Conservation (phyloP, 495 filamentous ascomycete genomes). For the Aspergillus sclerotiicarbonarius region DNA sequence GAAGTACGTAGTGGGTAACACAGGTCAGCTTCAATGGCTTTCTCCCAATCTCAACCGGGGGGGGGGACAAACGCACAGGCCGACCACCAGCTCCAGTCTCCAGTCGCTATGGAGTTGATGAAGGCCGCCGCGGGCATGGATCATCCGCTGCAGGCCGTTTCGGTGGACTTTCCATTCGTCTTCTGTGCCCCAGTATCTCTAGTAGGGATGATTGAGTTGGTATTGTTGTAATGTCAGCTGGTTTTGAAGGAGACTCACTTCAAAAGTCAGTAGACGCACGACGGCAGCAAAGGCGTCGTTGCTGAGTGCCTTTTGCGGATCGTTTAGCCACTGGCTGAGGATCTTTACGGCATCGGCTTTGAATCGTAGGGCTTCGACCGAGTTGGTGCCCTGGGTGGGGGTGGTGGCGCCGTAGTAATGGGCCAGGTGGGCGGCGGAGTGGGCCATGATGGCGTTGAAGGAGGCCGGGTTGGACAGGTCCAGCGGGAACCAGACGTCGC, state of each 20-base stretch:
- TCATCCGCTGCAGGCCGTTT: constrained; percentile 28
- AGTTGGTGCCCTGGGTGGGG: constrained; percentile 16
- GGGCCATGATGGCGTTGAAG: constrained; percentile 27
- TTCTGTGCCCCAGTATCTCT: constrained; percentile 34
- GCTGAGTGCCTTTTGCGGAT: constrained; percentile 25
- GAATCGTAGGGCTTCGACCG: constrained; percentile 23
- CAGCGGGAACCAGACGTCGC: constrained; percentile 33
- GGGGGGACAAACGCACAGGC: constrained; percentile 20
- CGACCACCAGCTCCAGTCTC: constrained; percentile 28
- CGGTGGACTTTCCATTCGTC: constrained; percentile 29
- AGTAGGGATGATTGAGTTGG: not conserved
- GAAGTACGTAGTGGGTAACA: no score
- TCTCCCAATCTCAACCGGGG: no score
- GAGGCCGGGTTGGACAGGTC: constrained; percentile 31
- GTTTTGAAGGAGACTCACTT: no score
- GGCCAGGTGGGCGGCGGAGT: constrained; percentile 26
- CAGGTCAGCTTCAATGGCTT: constrained; percentile 2
- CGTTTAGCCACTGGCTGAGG: constrained; percentile 22
- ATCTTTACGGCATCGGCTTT: constrained; percentile 27
- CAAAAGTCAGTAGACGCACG: constrained; percentile 29
- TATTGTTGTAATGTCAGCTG: no score
- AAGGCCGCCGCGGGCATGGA: constrained; percentile 27
- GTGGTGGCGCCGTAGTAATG: constrained; percentile 22
- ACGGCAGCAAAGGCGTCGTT: constrained; percentile 29
- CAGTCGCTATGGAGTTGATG: constrained; percentile 23